These are phyloP conservation scores for Sclerotinia spermophila DNA, from an alignment of 2,329 filamentous ascomycete genomes.

Conservation along the genomic window DNA sequence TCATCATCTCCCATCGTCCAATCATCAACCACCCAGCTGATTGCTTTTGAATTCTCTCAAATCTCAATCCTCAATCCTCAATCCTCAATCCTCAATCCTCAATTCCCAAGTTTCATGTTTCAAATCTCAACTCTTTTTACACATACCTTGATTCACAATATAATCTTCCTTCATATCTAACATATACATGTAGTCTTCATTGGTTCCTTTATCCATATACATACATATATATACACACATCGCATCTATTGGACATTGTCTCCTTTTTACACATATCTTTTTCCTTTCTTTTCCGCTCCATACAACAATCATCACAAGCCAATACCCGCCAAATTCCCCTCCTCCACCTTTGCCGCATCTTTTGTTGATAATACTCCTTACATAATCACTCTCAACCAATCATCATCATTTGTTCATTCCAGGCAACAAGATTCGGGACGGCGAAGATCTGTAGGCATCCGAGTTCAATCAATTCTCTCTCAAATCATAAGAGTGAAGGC, in stretches of 20 bases:
- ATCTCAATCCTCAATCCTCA: too few species aligned
- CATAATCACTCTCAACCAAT: background rate
- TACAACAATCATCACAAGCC: background rate
- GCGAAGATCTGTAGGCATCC: conserved; percentile 21
- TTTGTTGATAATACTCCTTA: background rate
- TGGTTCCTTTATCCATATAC: background rate
- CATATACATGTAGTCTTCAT: too few species aligned
- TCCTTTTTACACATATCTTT: background rate
- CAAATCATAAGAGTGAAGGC: too few species aligned
- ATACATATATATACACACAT: too few species aligned
- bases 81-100: too few species aligned
- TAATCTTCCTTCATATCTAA: too few species aligned
- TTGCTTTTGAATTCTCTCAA: background rate
- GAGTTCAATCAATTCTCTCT: conserved; percentile 11
- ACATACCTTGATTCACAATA: too few species aligned
- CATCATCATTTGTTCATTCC: background rate
- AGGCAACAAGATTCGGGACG: conserved; percentile 30
- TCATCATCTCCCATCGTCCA: background rate
- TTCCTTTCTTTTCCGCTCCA: background rate
- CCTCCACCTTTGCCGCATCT: background rate
- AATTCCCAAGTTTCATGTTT: too few species aligned
- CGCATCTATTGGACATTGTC: too few species aligned
- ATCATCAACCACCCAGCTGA: background rate
- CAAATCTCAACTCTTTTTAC: too few species aligned
- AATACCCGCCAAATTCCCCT: background rate